Evolutionary conservation across 768 basidiomycete genomes (phyloP).

Genomic region (Scleroderma bovista): DNA sequence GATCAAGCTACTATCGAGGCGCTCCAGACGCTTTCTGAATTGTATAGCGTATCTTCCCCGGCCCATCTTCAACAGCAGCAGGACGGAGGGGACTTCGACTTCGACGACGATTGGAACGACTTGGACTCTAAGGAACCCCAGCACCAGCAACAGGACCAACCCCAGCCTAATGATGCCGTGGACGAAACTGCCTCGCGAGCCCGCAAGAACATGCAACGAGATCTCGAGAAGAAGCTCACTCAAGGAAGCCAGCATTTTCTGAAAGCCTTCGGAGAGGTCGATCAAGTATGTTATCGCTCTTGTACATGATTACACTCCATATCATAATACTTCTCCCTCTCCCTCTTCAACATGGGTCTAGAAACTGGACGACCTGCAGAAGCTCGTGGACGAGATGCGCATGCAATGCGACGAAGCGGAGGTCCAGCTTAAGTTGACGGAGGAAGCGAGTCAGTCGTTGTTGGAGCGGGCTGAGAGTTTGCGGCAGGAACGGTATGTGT

Average conservation of each 20-base stretch:
- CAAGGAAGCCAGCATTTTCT: constrained; percentile 82
- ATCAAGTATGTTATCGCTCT: constrained; percentile 59
- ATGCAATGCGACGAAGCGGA: constrained; percentile 80
- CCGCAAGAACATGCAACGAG: constrained; percentile 73
- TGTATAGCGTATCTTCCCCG: constrained; percentile 47
- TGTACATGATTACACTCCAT: background rate
- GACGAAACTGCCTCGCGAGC: constrained; percentile 69
- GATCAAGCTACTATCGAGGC: constrained; percentile 77
- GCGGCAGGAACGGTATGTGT: constrained; percentile 60
- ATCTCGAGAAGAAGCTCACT: constrained; percentile 79
- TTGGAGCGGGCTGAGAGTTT: constrained; percentile 80
- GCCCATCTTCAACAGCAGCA: constrained; percentile 3
- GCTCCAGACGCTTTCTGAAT: constrained; percentile 72
- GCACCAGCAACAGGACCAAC: constrained; percentile 1
- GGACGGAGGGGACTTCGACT: constrained; percentile 31
- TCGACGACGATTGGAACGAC: constrained; percentile 27
- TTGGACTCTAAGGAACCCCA: constrained; percentile 5
- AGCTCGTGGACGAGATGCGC: constrained; percentile 77
- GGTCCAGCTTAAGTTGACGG: constrained; percentile 65
- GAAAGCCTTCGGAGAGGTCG: constrained; percentile 80
- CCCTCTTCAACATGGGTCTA: constrained; percentile 33
- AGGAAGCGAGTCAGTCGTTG: constrained; percentile 69
- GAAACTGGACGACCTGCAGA: constrained; percentile 81
- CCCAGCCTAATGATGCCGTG: constrained; percentile 28
- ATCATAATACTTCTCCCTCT: background rate